These are phyloP conservation scores for Coccomyxa sp. DNA, from an alignment of 139 green algal genomes.

Conservation along the genomic window DNA sequence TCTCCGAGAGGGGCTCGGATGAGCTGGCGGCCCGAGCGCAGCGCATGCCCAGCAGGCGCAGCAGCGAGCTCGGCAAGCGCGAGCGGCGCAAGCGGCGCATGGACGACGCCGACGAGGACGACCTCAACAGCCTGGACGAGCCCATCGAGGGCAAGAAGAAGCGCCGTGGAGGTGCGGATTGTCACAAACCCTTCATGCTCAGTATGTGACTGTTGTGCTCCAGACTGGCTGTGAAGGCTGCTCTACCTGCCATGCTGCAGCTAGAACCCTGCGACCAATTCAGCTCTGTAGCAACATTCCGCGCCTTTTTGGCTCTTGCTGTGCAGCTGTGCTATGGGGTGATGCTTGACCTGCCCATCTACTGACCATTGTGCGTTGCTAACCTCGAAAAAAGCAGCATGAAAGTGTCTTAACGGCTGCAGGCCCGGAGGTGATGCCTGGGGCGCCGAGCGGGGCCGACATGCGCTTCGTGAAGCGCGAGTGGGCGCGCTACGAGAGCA, in stretches of 20 bases:
- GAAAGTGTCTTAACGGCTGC: too few relatives aligned
- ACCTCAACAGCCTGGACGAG: not conserved
- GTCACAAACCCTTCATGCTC: not conserved
- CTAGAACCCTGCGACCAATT: too few relatives aligned
- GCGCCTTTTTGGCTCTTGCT: too few relatives aligned
- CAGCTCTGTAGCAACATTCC: too few relatives aligned
- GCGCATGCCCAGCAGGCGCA: not conserved
- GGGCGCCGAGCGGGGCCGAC: constrained; percentile 7
- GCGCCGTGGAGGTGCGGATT: not conserved
- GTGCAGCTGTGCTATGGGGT: too few relatives aligned
- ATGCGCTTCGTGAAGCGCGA: constrained; percentile 30
- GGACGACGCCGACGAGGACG: constrained; percentile 10
- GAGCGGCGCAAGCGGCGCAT: constrained; percentile 15
- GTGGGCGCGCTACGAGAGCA: constrained; percentile 56
- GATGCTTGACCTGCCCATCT: too few relatives aligned
- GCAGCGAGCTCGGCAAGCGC: constrained; percentile 2
- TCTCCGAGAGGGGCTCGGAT: constrained; percentile 5
- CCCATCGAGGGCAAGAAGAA: not conserved
- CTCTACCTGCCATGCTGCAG: too few relatives aligned
- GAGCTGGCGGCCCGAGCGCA: not conserved
- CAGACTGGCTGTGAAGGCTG: too few relatives aligned
- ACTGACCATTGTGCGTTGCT: too few relatives aligned
- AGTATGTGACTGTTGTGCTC: not conserved
- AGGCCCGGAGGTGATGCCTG: not conserved
- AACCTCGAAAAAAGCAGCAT: too few relatives aligned